Conservation (phyloP, 345 rosid species). For the Euphorbia lathyris region DNA sequence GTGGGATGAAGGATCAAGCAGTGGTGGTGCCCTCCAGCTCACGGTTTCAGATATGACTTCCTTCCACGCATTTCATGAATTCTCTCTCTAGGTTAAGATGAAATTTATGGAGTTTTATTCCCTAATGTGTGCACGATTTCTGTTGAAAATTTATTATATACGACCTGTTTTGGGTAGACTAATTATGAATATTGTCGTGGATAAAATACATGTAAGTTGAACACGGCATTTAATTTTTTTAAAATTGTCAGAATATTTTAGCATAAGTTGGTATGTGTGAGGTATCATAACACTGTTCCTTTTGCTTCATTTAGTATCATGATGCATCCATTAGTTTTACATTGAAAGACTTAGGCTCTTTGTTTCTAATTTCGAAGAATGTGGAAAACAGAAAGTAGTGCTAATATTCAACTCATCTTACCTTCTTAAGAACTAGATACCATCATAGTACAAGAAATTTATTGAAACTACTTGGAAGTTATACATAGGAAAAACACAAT, state of each 20-base stretch:
- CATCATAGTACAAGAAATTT: no score
- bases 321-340: background rate
- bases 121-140: background rate
- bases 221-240: background rate
- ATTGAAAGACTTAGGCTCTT: background rate
- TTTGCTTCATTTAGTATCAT: background rate
- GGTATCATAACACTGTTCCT: background rate
- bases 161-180: slow-evolving; percentile 11
- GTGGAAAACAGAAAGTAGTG: background rate
- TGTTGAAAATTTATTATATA: slow-evolving; percentile 1
- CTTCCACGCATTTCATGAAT: slow-evolving; percentile 8
- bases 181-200: slow-evolving; percentile 4
- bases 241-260: slow-evolving; percentile 1
- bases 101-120: background rate
- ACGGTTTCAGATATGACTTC: background rate
- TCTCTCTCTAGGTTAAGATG: background rate
- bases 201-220: slow-evolving; percentile 14
- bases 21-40: background rate
- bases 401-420: background rate
- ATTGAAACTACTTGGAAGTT: no score
- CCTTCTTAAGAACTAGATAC: no score
- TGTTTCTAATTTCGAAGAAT: no score
- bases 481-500: no score
- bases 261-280: slow-evolving; percentile 2
- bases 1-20: slow-evolving; percentile 21